Percentiles rank a stretch among this genome's conserved stretches.
Conservation (phyloP, 2,329 filamentous ascomycete species). For the Endocalyx cinctus region DNA sequence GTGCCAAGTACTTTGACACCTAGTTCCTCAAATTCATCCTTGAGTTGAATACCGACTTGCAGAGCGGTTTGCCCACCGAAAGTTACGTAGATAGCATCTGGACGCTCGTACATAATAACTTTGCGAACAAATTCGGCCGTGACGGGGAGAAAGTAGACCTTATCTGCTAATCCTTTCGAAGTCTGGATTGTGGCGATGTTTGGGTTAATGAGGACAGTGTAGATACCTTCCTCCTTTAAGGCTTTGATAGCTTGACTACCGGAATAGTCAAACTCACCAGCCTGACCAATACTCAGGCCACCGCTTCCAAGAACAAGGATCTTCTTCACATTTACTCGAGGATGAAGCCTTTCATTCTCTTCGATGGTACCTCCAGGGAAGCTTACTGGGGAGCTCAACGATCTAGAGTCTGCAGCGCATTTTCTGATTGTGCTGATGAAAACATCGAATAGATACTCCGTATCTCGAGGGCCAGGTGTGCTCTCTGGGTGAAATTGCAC, state of each 20-base stretch:
- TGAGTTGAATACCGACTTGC: slow-evolving; percentile 94
- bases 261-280: slow-evolving; percentile 98
- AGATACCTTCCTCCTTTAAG: slow-evolving; percentile 94
- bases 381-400: slow-evolving; percentile 67
- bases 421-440: slow-evolving; percentile 82
- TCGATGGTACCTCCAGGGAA: slow-evolving; percentile 82
- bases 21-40: slow-evolving; percentile 89
- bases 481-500: slow-evolving; percentile 99
- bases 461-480: slow-evolving; percentile 90
- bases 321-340: slow-evolving; percentile 84
- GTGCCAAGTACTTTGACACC: slow-evolving; percentile 95
- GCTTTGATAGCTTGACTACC: slow-evolving; percentile 98
- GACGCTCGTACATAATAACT: slow-evolving; percentile 90
- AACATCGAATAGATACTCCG: slow-evolving; percentile 94
- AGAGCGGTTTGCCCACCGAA: slow-evolving; percentile 97
- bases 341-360: slow-evolving; percentile 73
- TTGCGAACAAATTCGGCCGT: slow-evolving; percentile 97
- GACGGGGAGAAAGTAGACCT: slow-evolving; percentile 97
- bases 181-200: slow-evolving; percentile 99
- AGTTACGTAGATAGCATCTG: slow-evolving; percentile 95
- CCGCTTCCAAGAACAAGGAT: slow-evolving; percentile 91
- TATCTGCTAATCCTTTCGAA: slow-evolving; percentile 94
- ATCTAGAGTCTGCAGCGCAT: slow-evolving; percentile 61
- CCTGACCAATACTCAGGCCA: slow-evolving; percentile 94
- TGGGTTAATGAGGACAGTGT: slow-evolving; percentile 95